Base-by-base conservation (phyloP, 2,329 filamentous ascomycete genomes). In the Fusarium sp. region DNA sequence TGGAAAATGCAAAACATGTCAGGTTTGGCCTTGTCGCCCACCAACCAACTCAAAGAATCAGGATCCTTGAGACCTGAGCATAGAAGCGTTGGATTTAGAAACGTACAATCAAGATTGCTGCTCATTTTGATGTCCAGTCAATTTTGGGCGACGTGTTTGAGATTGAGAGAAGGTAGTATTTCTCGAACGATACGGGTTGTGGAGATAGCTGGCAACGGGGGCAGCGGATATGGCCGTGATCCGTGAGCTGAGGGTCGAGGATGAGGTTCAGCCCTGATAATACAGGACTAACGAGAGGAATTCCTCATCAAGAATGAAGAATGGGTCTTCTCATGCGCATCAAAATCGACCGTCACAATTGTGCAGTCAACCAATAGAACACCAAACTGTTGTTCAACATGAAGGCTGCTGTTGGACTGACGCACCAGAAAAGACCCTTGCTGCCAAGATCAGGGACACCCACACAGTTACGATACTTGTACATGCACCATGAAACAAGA, bases 191-290 rank as follows among this genome's bases (percentile, higher is more conserved):
- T 16, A 40, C 27, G 18, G 34, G 42, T 55, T 28, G 40, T 58
- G 51, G 41, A 59, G 23, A 57, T 51, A 47, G 53, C 30, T 37
- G n/a, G 20, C 32, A 40, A 67, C 47, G 47, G 40, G 32, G 53
- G n/a, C 18, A 20, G 49, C 53, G 66, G 59, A 54, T 58, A 56
- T 59, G 41, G 45, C 40, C 25, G 40, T 28, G 27, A 50, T n/a
- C 66, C 30, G 13, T 49, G 37, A 40, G 51, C 41, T 59, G 63
- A 55, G 30, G 25, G 27, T 42, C 50, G 45, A 57, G 42, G 40
- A 59, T 45, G 48, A 59, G 27, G 40, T 53, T 60, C 68, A 69
- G 64, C 59, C 68, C 59, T 69, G 68, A 71, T 21, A 42, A 66
- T 66, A 32, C 53, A 69, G 64, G 68, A 66, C 56, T 69, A 60